A percentile compares a stretch with the other conserved stretches of the same genome.
phyloP scores from a whole-genome alignment of 305 asterid genomes.

The Ajuga reptans region DNA sequence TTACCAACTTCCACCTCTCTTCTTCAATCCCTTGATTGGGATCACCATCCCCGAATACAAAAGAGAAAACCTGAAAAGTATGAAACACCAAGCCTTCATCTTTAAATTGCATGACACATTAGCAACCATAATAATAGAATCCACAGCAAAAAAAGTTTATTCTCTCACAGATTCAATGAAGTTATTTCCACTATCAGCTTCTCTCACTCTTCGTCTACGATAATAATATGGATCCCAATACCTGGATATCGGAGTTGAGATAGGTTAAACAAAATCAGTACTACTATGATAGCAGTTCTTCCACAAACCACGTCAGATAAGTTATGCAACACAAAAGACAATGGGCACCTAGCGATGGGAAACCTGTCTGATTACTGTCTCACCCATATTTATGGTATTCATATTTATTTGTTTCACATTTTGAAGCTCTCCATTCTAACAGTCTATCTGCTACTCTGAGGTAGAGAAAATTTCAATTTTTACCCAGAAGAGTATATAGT shows the following conservation, averaged over 20 bases:
- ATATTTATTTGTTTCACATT: not conserved
- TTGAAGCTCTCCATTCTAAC: not conserved
- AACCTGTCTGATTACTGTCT: not conserved
- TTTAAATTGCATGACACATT: not conserved
- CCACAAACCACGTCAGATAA: constrained; percentile 15
- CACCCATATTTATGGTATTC: not conserved
- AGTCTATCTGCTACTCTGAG: not conserved
- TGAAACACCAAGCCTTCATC: constrained; percentile 17
- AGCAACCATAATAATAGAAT: constrained; percentile 13
- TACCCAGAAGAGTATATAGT: not conserved
- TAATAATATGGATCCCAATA: constrained; percentile 96
- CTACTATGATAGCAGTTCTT: constrained; percentile 3
- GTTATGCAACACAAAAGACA: constrained; percentile 6
- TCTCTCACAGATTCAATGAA: constrained; percentile 88
- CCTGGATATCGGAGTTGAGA: constrained; percentile 42
- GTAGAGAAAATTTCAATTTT: not conserved
- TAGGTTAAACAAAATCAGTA: constrained; percentile 16
- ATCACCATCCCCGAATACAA: constrained; percentile 99
- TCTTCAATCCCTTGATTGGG: constrained; percentile 99
- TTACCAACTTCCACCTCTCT: constrained; percentile 99
- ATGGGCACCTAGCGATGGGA: not conserved
- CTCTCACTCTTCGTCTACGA: constrained; percentile 52
- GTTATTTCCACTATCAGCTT: constrained; percentile 63
- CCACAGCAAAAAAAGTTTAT: not conserved
- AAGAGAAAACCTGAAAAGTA: constrained; percentile 75